Evolutionary conservation across 257 asterid genomes (phyloP).

Genomic region (Forsythia viridissima): DNA sequence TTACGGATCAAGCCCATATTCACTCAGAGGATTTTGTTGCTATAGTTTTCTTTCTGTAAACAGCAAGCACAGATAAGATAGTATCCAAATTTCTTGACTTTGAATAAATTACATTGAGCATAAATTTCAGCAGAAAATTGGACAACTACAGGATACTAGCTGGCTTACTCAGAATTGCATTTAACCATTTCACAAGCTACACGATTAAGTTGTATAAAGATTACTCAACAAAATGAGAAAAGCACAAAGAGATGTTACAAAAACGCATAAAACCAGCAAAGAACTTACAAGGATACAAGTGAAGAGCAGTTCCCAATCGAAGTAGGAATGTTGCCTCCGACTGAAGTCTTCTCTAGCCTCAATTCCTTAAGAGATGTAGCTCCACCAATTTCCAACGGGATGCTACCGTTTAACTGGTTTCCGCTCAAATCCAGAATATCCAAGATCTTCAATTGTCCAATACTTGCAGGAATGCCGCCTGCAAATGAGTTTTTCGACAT

Average conservation of each 20-base stretch:
- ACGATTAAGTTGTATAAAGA: constrained; percentile 5
- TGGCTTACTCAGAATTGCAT: neutral
- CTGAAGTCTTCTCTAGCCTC: constrained; percentile 52
- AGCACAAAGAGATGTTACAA: constrained; percentile 2
- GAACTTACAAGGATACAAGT: constrained; percentile 65
- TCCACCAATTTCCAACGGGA: constrained; percentile 74
- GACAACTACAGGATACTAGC: neutral
- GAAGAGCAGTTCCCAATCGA: constrained; percentile 63
- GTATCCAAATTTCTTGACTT: neutral
- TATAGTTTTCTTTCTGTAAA: neutral
- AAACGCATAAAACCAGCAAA: constrained; percentile 21
- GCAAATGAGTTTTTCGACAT: constrained; percentile 49
- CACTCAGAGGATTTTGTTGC: neutral
- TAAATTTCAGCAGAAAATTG: neutral
- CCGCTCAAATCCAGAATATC: constrained; percentile 61
- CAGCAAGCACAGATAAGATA: neutral
- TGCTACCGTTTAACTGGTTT: constrained; percentile 67
- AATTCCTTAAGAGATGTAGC: constrained; percentile 57
- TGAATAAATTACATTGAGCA: neutral
- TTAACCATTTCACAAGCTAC: constrained; percentile 15
- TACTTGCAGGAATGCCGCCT: constrained; percentile 54
- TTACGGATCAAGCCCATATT: neutral
- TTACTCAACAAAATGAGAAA: neutral
- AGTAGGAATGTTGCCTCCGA: constrained; percentile 60
- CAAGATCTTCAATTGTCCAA: constrained; percentile 51